phyloP scores from a whole-genome alignment of 2,329 filamentous ascomycete species.

The Phialophora chinensis region DNA sequence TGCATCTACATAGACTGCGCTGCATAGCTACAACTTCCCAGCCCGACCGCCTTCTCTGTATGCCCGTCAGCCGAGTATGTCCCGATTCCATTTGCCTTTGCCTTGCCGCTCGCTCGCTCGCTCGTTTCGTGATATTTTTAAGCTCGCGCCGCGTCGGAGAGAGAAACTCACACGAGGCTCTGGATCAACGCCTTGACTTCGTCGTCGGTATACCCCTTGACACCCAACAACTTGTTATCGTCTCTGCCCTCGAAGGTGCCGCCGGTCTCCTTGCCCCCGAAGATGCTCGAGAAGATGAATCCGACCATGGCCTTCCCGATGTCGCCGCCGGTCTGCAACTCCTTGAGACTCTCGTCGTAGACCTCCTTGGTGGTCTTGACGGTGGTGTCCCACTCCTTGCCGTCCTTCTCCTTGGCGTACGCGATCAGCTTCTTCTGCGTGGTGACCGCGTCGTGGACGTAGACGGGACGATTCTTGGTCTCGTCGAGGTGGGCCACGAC shows the following conservation, averaged over 20 bases:
- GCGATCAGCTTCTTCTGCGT: constrained; percentile 53
- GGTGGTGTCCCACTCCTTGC: constrained; percentile 35
- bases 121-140: too few relatives aligned
- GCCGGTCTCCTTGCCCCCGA: constrained; percentile 42
- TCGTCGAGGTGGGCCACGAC: constrained; percentile 57
- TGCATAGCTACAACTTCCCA: background rate
- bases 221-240: constrained; percentile 50
- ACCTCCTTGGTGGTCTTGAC: constrained; percentile 24
- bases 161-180: constrained; percentile 16
- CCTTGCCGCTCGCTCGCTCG: too few relatives aligned
- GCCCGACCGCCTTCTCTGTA: background rate
- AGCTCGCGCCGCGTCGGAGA: background rate
- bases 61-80: background rate
- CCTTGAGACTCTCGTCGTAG: constrained; percentile 42
- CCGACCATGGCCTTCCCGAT: constrained; percentile 39
- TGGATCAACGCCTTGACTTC: constrained; percentile 44
- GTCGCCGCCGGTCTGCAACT: constrained; percentile 40
- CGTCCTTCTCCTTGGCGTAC: constrained; percentile 44
- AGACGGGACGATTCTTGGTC: constrained; percentile 60
- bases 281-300: constrained; percentile 45
- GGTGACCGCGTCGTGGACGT: constrained; percentile 52
- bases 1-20: background rate
- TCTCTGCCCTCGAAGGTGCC: constrained; percentile 40
- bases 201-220: constrained; percentile 44
- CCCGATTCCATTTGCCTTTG: too few relatives aligned